Conservation (phyloP, 305 asterid species). For the Fraxinus latifolia region DNA sequence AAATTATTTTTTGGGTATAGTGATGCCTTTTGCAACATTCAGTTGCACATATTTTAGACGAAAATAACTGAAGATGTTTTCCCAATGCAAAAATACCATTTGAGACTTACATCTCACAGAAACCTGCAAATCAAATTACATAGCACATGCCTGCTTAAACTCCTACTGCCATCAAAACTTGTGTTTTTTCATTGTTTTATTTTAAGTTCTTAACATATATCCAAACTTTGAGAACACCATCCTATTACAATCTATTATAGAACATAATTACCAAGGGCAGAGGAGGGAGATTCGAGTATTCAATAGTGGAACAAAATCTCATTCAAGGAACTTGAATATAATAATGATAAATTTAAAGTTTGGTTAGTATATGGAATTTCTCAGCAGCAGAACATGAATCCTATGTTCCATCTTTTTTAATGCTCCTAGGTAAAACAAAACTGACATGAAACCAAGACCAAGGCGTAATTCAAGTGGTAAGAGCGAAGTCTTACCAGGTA, state of each 20-base stretch:
- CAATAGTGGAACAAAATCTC: not conserved
- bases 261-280: not conserved
- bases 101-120: not conserved
- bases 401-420: not conserved
- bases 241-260: not conserved
- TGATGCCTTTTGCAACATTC: conserved; percentile 14
- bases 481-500: not conserved
- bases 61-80: not conserved
- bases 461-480: not conserved
- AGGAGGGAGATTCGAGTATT: not conserved
- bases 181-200: not conserved
- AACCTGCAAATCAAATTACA: not conserved
- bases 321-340: not conserved
- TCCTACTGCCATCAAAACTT: not conserved
- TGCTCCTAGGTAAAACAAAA: not conserved
- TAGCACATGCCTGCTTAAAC: not conserved
- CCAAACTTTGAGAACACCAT: conserved; percentile 24
- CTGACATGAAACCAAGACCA: not conserved
- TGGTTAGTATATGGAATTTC: conserved; percentile 10
- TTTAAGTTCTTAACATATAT: not conserved
- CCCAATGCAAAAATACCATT: not conserved
- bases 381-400: conserved; percentile 11
- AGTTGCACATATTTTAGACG: conserved; percentile 2
- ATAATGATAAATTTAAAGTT: not conserved
- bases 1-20: not conserved